Percentiles rank a stretch among this genome's conserved stretches.
These are phyloP conservation scores for Tuber magnatum DNA, from an alignment of 495 filamentous ascomycete genomes.

Conservation along the genomic window DNA sequence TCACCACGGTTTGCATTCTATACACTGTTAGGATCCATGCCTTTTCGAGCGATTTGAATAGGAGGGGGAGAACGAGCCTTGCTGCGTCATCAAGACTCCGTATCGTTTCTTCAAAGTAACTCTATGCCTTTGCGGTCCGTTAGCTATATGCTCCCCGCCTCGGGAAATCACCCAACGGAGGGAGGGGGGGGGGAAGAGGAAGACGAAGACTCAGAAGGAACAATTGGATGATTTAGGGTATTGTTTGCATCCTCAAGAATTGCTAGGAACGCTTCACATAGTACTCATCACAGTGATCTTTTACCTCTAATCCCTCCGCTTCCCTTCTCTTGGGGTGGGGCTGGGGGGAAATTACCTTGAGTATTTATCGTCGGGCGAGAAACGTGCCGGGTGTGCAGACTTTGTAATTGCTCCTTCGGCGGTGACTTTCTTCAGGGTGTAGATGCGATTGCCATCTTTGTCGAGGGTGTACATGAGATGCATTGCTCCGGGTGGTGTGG, in stretches of 20 bases:
- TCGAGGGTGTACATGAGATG: constrained; percentile 85
- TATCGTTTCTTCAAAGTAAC: constrained; percentile 90
- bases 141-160: neutral
- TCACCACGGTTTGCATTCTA: constrained; percentile 3
- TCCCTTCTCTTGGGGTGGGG: neutral
- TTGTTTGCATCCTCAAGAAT: constrained; percentile 26
- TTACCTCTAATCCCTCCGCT: neutral
- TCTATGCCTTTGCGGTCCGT: constrained; percentile 57
- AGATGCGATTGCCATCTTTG: constrained; percentile 69
- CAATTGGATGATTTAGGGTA: constrained; percentile 40
- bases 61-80: constrained; percentile 50
- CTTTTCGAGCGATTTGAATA: neutral
- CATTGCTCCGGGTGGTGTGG: constrained; percentile 44
- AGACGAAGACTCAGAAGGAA: constrained; percentile 40
- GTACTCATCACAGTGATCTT: constrained; percentile 30
- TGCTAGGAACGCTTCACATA: constrained; percentile 39
- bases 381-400: constrained; percentile 90
- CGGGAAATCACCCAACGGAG: neutral
- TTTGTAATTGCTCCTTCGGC: constrained; percentile 71
- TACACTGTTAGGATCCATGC: neutral
- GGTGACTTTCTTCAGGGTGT: constrained; percentile 79
- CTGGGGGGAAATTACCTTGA: constrained; percentile 54
- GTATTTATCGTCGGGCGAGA: constrained; percentile 97
- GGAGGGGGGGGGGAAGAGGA: neutral
- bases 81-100: constrained; percentile 75